These are phyloP conservation scores for Cryptococcus sp. DNA, from an alignment of 1,284 basidiomycete species.

Conservation along the genomic window DNA sequence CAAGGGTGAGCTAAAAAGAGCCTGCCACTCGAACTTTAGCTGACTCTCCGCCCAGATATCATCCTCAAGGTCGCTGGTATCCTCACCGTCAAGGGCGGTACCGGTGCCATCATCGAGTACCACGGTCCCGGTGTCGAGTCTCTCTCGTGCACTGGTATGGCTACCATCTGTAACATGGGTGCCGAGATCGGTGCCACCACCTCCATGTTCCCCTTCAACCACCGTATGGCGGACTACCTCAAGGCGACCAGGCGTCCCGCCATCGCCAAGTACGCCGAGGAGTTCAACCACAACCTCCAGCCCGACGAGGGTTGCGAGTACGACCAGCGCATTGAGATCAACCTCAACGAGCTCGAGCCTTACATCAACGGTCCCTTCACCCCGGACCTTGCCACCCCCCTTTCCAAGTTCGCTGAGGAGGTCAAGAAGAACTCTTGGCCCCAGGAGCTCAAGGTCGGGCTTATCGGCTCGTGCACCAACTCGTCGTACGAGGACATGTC, in stretches of 20 bases:
- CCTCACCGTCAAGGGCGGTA: constrained; percentile 96
- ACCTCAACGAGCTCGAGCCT: constrained; percentile 94
- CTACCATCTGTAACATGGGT: constrained; percentile 98
- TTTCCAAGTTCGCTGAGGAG: constrained; percentile 84
- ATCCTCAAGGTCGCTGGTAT: constrained; percentile 97
- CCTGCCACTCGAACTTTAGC: constrained; percentile 1
- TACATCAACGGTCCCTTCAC: constrained; percentile 98
- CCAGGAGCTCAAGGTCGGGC: constrained; percentile 87
- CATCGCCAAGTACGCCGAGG: constrained; percentile 85
- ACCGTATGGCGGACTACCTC: constrained; percentile 89
- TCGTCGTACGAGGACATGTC: constrained; percentile 96
- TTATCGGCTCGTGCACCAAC: constrained; percentile 98
- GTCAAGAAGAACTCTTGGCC: constrained; percentile 98
- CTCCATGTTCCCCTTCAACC: constrained; percentile 98
- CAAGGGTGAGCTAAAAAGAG: constrained; percentile 63
- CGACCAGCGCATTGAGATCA: constrained; percentile 91
- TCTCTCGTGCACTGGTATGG: constrained; percentile 98
- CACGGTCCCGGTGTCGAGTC: constrained; percentile 90
- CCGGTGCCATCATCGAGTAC: constrained; percentile 96
- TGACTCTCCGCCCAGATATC: constrained; percentile 60
- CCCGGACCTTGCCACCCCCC: constrained; percentile 89
- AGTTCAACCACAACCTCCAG: constrained; percentile 86
- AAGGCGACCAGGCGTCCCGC: constrained; percentile 85
- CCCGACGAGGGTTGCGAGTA: constrained; percentile 90
- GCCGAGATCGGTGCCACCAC: constrained; percentile 99